Evolutionary conservation across 73 alveolate species (phyloP), one percentile per base, ranked within the genome.

Genomic region (Stentor coeruleus): DNA sequence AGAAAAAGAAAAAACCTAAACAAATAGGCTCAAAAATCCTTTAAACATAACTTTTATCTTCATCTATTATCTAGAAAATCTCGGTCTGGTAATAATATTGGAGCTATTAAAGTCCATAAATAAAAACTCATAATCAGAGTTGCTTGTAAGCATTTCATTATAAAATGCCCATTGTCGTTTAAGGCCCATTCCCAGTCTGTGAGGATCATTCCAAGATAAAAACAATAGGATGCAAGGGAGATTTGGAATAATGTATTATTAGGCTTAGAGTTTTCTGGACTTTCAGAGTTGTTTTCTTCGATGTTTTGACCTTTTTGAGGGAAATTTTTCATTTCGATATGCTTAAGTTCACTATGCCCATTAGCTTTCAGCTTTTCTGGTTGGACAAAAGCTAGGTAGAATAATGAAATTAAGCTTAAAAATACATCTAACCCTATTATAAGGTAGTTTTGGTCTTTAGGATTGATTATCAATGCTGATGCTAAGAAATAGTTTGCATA

Each of bases 11-110:
- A 2, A 66, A 2, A 66, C n/a, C 41, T 26, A 66, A 66, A 2
- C 79, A 66, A 66, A 66, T 66, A 20, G 79, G 79, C 15, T 66
- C 79, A 28, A 66, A 66, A 66, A 66, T 66, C 37, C 40, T 31
- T 28, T 66, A 66, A 31, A 37, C 40, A 2, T n/a, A n/a, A n/a
- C n/a, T n/a, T n/a, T n/a, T n/a, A n/a, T n/a, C n/a, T n/a, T n/a
- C n/a, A n/a, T n/a, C n/a, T n/a, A n/a, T n/a, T n/a, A n/a, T n/a
- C n/a, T n/a, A n/a, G n/a, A 49, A 49, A 49, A 49, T 20, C 20
- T 49, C 66, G 6, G 20, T 49, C 66, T 11, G 66, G 6, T 20
- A 49, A 49, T 20, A 49, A 6, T 11, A 49, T 11, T 11, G 66
- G 66, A 11, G 66, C 66, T 6, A 20, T 20, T 11, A 49, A 20